Evolutionary conservation across 768 basidiomycete genomes (phyloP).

Genomic region (Chalciporus sphaerocephalus): DNA sequence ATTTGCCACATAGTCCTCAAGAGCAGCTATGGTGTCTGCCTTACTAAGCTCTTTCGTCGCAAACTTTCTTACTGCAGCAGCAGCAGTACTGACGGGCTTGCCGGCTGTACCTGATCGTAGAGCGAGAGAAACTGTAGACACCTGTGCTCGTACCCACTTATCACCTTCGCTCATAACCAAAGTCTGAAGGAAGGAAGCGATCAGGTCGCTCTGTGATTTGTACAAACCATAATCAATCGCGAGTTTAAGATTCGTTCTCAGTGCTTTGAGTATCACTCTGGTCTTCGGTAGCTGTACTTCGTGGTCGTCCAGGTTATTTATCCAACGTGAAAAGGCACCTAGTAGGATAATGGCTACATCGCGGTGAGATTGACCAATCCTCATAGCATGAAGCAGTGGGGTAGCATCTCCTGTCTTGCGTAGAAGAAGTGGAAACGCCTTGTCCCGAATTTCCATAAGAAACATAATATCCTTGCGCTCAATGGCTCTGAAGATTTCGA

Average conservation of each 20-base stretch:
- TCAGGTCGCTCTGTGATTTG: conserved; percentile 75
- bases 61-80: conserved; percentile 75
- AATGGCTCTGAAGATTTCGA: conserved; percentile 76
- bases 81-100: conserved; percentile 72
- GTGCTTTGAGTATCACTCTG: conserved; percentile 66
- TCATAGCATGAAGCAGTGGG: conserved; percentile 88
- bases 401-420: conserved; percentile 82
- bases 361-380: conserved; percentile 65
- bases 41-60: conserved; percentile 82
- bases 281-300: conserved; percentile 69
- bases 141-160: conserved; percentile 75
- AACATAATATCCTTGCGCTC: conserved; percentile 80
- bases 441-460: conserved; percentile 79
- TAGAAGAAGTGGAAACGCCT: conserved; percentile 75
- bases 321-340: conserved; percentile 87
- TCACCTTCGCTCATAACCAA: conserved; percentile 96
- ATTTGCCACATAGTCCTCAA: conserved; percentile 92
- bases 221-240: conserved; percentile 88
- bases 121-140: conserved; percentile 63
- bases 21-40: conserved; percentile 68
- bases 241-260: conserved; percentile 82
- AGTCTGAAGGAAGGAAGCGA: conserved; percentile 91
- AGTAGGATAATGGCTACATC: conserved; percentile 85
- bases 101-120: conserved; percentile 63
- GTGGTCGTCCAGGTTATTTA: conserved; percentile 82